phyloP scores from a whole-genome alignment of 495 filamentous ascomycete genomes.

The Cercophora scortea region DNA sequence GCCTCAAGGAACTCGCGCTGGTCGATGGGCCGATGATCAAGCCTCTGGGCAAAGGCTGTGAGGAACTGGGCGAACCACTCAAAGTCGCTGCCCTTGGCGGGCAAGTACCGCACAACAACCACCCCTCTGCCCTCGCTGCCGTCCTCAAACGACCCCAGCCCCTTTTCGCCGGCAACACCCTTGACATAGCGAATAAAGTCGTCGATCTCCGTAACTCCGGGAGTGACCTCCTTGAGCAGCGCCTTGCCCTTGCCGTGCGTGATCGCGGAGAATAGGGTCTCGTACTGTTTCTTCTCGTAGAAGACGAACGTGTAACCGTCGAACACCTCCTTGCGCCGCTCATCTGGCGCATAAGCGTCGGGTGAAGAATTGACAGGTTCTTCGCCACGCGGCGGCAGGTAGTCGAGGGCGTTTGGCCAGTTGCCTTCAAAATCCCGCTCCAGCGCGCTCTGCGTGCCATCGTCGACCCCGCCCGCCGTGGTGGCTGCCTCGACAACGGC shows the following conservation, averaged over 20 bases:
- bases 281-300: conserved; percentile 68
- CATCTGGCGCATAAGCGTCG: conserved; percentile 61
- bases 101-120: conserved; percentile 69
- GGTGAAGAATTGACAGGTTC: conserved; percentile 59
- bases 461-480: conserved; percentile 39
- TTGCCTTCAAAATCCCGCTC: conserved; percentile 74
- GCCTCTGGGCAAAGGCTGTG: conserved; percentile 54
- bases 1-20: conserved; percentile 92
- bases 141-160: conserved; percentile 52
- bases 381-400: conserved; percentile 65
- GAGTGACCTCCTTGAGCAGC: conserved; percentile 51
- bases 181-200: conserved; percentile 75
- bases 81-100: conserved; percentile 48
- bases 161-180: conserved; percentile 64
- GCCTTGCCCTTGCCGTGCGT: conserved; percentile 78
- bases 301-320: conserved; percentile 87
- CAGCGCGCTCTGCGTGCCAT: conserved; percentile 55
- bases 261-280: conserved; percentile 65
- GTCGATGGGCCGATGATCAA: conserved; percentile 76
- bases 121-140: conserved; percentile 59
- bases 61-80: conserved; percentile 66
- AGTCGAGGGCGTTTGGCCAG: conserved; percentile 68
- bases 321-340: conserved; percentile 61
- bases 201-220: conserved; percentile 60
- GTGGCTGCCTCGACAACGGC: conserved; percentile 66